Evolutionary conservation across 176 grass and related monocot genomes (phyloP).

Genomic region (Carex littledalei): DNA sequence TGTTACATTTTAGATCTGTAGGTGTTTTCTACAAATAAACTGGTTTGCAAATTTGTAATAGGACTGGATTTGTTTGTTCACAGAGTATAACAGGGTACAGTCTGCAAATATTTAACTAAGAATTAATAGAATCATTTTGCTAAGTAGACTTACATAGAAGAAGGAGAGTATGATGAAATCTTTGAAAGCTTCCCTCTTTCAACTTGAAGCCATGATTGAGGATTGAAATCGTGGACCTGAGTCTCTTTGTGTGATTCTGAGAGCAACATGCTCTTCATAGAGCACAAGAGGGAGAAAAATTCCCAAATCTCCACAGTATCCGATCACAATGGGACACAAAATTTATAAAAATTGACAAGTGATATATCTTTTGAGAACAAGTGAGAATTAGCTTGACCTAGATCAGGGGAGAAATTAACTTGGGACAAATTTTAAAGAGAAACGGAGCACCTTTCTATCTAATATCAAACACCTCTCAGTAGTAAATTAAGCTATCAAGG

Average conservation of each 20-base stretch:
- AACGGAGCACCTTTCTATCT: neutral
- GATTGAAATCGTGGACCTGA: conserved; percentile 59
- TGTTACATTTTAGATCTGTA: neutral
- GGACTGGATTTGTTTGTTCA: neutral
- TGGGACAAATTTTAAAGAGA: neutral
- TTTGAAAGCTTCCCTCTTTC: conserved; percentile 80
- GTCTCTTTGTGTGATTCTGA: conserved; percentile 71
- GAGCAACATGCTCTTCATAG: conserved; percentile 87
- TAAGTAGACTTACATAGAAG: conserved; percentile 69
- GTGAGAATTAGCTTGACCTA: neutral
- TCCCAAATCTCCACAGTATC: conserved; percentile 91
- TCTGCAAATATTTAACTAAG: neutral
- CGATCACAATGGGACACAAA: conserved; percentile 8
- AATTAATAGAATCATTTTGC: neutral
- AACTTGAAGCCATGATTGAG: conserved; percentile 94
- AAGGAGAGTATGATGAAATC: conserved; percentile 53
- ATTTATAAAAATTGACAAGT: neutral
- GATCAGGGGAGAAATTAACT: neutral
- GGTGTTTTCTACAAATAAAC: neutral
- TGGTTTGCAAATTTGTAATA: neutral
- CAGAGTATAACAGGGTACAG: neutral
- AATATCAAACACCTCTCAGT: neutral
- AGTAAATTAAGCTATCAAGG: neutral
- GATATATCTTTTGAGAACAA: neutral
- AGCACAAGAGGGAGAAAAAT: conserved; percentile 73